Evolutionary conservation across 192 early-diverging fungal species (phyloP), one percentile per base, ranked within the genome.

Genomic region (Coemansia sp.): DNA sequence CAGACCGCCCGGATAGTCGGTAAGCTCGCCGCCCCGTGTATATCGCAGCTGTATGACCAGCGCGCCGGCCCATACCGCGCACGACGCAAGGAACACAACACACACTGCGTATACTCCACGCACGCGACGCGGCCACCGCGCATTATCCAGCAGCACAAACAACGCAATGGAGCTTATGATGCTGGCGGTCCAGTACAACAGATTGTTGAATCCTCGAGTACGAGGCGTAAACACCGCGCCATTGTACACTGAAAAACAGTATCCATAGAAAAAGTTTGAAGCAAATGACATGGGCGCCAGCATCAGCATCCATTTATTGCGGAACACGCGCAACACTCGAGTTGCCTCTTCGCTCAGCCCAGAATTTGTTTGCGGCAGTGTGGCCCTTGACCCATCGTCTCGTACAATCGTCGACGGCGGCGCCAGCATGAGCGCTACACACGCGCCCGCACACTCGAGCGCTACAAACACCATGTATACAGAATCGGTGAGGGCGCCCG

Each of bases 231-330:
- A 91, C 54, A 87, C 84, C 25, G 86, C 85, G 34, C 72, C 86
- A 20, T 85, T 82, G 61, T 75, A 81, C 31, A 57, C 59, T 2
- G 69, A 69, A 66, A 90, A 88, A 68, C 91, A 88, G 74, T 91
- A 91, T 5, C 85, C 84, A 65, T 91, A 93, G 74, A 88, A 91
- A 75, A 89, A 91, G 66, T 93, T 93, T 25, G 87, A 89, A 17
- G 84, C 84, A 59, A 86, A 69, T 56, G 89, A 93, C 78, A 89
- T 83, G 34, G 91, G 91, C 38, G 86, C 71, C 59, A 93, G 77
- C 48, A 86, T 57, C 20, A 93, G 51, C 86, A 93, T 90, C 59
- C 82, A 83, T 66, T 81, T 85, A 66, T 93, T 84, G 17, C 66
- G 64, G 69, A 91, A 88, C 62, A 91, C 60, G 38, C 68, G 72